Evolutionary conservation across 139 green algal genomes (phyloP), one percentile per base, ranked within the genome.

Genomic region (Chlorella sorokiniana): DNA sequence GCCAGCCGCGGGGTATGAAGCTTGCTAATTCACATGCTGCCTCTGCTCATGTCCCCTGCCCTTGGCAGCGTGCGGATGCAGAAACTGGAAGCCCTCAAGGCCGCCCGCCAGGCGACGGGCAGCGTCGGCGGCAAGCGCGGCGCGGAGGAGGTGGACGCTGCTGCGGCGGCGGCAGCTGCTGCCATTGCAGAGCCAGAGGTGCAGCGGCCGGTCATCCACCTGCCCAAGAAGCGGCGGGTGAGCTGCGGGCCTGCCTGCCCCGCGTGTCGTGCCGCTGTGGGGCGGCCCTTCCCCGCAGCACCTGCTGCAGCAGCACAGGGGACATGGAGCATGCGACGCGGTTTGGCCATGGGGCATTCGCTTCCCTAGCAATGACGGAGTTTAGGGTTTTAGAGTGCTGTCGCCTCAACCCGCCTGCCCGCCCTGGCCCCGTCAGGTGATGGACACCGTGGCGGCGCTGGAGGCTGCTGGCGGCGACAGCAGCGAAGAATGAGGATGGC

Each of bases 1-100:
- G n/a, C n/a, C n/a, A n/a, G n/a, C n/a, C n/a, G n/a, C n/a, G n/a
- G n/a, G n/a, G n/a, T n/a, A n/a, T n/a, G 48, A 59, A 11, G 48
- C 14, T 11, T 59, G 48, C 48, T 59, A 16, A 4, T 3, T 1
- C 33, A 33, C 68, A 35, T 4, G 38, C 14, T 40, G 2, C 31
- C 11, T 22, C 23, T 61, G 33, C 44, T 35, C 18, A 8, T 41
- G 8, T n/a, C 29, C 14, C 54, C n/a, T 81, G 9, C 20, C 37
- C 11, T 63, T 78, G 37, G 63, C 75, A 86, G 81, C 54, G 81
- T 86, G 59, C 56, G 81, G 41, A 64, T 86, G 81, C 56, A 86
- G 72, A 65, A 78, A 65, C 33, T 86, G 2, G 81, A 86, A 31
- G 71, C 44, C 22, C 22, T 78, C 25, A 79, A 82, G n/a, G 52